These are phyloP conservation scores for Amphicarpaea edgeworthii DNA, from an alignment of 306 rosid genomes.

Conservation along the genomic window DNA sequence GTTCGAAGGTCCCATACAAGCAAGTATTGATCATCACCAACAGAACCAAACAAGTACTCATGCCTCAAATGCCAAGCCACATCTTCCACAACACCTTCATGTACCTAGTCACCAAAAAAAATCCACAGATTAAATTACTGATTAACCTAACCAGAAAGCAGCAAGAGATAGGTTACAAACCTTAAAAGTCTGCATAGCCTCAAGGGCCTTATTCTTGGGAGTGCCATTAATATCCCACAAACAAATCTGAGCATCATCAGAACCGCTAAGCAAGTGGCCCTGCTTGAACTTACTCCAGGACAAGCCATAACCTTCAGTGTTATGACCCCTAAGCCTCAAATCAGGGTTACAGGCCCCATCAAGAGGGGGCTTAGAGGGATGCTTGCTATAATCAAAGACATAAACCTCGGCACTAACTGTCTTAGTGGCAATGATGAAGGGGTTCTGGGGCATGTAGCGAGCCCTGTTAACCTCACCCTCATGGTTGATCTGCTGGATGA, in stretches of 20 bases:
- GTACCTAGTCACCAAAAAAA: constrained; percentile 58
- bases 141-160: neutral
- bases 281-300: constrained; percentile 96
- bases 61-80: constrained; percentile 99
- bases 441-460: constrained; percentile 94
- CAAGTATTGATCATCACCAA: constrained; percentile 95
- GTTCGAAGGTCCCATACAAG: constrained; percentile 94
- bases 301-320: constrained; percentile 96
- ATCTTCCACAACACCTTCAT: constrained; percentile 98
- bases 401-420: constrained; percentile 92
- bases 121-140: neutral
- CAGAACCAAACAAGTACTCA: constrained; percentile 96
- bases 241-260: constrained; percentile 99
- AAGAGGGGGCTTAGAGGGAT: constrained; percentile 95
- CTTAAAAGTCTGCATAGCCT: constrained; percentile 90
- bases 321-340: constrained; percentile 89
- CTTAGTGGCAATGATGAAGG: constrained; percentile 90
- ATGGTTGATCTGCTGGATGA: constrained; percentile 95
- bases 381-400: constrained; percentile 95
- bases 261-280: constrained; percentile 95
- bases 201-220: constrained; percentile 80
- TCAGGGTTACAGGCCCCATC: constrained; percentile 98
- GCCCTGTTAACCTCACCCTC: constrained; percentile 99
- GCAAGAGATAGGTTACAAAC: constrained; percentile 40
- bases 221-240: constrained; percentile 91